A percentile compares a stretch with the other conserved stretches of the same genome.
Conservation (phyloP, 2,329 filamentous ascomycete genomes). For the Hirsutella rhossiliensis region DNA sequence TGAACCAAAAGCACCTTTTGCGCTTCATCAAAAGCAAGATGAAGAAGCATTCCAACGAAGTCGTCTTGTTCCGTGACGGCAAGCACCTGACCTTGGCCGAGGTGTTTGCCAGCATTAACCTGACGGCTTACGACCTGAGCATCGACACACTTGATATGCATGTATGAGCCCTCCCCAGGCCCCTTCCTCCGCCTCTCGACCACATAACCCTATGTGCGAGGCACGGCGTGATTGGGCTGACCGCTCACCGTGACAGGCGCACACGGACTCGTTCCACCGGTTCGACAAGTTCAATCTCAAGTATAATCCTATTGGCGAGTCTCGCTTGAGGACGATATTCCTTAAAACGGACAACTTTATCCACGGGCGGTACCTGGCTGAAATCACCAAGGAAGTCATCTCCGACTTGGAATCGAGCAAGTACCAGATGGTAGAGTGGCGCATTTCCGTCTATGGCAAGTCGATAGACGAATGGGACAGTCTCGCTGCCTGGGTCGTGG, state of each 20-base stretch:
- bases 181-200: too few relatives aligned
- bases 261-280: constrained; percentile 94
- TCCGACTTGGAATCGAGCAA: constrained; percentile 96
- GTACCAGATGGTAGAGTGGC: constrained; percentile 99
- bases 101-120: constrained; percentile 93
- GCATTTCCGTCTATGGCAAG: constrained; percentile 92
- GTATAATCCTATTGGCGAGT: constrained; percentile 96
- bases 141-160: constrained; percentile 99
- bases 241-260: constrained; percentile 44
- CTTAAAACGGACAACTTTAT: constrained; percentile 98
- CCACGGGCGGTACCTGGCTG: constrained; percentile 85
- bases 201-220: too few relatives aligned
- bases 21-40: constrained; percentile 99
- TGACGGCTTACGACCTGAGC: constrained; percentile 93
- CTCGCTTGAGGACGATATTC: constrained; percentile 91
- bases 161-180: constrained; percentile 34
- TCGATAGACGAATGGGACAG: constrained; percentile 95
- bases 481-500: constrained; percentile 89
- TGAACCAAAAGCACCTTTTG: constrained; percentile 98
- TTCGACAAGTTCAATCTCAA: constrained; percentile 99
- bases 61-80: constrained; percentile 83
- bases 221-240: not conserved
- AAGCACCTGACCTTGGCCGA: constrained; percentile 83
- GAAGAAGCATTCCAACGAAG: constrained; percentile 94
- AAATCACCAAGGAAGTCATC: constrained; percentile 97